Conservation (phyloP, 805 yeast genomes). For the Candida anglica region DNA sequence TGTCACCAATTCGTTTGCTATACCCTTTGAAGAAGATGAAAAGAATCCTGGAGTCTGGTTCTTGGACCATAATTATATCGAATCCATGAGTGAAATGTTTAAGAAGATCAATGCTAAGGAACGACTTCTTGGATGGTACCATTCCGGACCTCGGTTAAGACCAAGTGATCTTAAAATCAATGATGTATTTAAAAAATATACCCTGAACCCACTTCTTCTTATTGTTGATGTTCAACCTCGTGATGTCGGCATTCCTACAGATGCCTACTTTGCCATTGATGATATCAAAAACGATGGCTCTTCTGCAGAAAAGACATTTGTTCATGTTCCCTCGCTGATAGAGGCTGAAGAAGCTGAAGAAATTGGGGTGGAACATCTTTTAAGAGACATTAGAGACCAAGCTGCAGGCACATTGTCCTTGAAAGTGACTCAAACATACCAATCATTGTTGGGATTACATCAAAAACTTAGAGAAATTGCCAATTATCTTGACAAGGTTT, state of each 20-base stretch:
- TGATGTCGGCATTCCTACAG: constrained; percentile 89
- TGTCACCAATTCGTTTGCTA: constrained; percentile 91
- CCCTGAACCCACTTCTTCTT: constrained; percentile 74
- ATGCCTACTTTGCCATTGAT: constrained; percentile 89
- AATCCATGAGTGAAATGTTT: constrained; percentile 96
- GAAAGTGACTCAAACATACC: constrained; percentile 82
- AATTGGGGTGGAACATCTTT: constrained; percentile 94
- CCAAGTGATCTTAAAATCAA: constrained; percentile 88
- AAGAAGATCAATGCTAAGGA: constrained; percentile 97
- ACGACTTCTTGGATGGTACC: constrained; percentile 98
- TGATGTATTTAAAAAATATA: constrained; percentile 79
- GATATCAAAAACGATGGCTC: constrained; percentile 96
- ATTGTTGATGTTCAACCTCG: constrained; percentile 89
- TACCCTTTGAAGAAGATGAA: constrained; percentile 97
- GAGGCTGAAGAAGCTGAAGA: constrained; percentile 99
- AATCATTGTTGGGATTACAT: constrained; percentile 81
- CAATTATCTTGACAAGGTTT: constrained; percentile 70
- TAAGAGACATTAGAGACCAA: constrained; percentile 93
- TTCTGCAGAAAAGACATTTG: constrained; percentile 85
- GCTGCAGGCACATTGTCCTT: constrained; percentile 92
- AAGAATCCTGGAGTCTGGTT: constrained; percentile 93
- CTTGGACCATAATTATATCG: constrained; percentile 92
- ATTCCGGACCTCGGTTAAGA: constrained; percentile 90
- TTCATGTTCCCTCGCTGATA: constrained; percentile 86
- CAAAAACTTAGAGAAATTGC: constrained; percentile 76